phyloP scores from a whole-genome alignment of 352 stramenopile species.

The Globisporangium carolinianum region DNA sequence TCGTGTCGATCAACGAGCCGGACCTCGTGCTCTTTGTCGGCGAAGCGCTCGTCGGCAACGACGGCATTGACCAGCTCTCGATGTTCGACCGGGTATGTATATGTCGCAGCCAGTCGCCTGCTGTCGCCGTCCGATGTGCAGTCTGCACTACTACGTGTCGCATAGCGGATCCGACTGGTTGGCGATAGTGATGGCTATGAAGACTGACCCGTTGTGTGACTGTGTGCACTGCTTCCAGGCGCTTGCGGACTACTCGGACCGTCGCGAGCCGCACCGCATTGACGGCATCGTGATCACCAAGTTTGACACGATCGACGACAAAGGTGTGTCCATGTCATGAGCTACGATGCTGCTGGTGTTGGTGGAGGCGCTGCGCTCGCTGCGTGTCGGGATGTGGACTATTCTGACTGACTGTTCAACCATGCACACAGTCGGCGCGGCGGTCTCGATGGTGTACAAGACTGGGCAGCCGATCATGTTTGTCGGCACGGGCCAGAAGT shows the following conservation, averaged over 20 bases:
- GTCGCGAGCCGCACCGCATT: slow-evolving; percentile 86
- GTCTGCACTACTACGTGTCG: no score
- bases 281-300: slow-evolving; percentile 99
- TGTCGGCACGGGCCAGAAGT: slow-evolving; percentile 98
- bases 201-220: not conserved
- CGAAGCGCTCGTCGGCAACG: slow-evolving; percentile 98
- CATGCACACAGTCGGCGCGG: slow-evolving; percentile 89
- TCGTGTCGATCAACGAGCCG: slow-evolving; percentile 95
- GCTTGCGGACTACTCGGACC: slow-evolving; percentile 86
- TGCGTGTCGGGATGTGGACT: not conserved
- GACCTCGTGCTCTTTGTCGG: slow-evolving; percentile 99
- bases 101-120: no score
- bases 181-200: not conserved
- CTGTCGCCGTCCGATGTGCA: no score
- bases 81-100: slow-evolving; percentile 89
- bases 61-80: slow-evolving; percentile 97
- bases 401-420: not conserved
- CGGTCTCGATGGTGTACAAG: slow-evolving; percentile 98
- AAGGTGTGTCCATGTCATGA: slow-evolving; percentile 46
- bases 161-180: no score
- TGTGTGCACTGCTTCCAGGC: slow-evolving; percentile 29
- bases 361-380: not conserved
- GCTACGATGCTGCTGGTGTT: not conserved
- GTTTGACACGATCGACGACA: slow-evolving; percentile 99
- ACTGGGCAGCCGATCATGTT: slow-evolving; percentile 98